Conservation (phyloP, 1,284 basidiomycete genomes). For the Pisolithus thermaeus region DNA sequence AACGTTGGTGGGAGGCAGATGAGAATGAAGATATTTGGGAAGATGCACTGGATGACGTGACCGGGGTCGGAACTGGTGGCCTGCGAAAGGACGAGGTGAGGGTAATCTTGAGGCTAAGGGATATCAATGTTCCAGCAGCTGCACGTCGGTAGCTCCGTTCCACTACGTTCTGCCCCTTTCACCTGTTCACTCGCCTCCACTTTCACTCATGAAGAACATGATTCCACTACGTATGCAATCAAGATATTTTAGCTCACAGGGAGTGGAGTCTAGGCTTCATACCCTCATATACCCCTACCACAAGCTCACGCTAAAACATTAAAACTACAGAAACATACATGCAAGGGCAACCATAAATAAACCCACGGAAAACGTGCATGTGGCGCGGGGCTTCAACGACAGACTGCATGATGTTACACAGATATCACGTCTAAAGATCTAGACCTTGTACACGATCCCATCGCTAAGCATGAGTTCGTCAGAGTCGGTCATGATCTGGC, state of each 20-base stretch:
- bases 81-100: constrained; percentile 23
- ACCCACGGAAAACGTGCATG: too few species aligned
- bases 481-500: constrained; percentile 73
- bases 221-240: too few species aligned
- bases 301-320: too few species aligned
- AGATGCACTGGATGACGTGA: constrained; percentile 20
- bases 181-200: neutral
- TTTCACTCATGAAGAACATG: too few species aligned
- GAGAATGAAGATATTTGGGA: constrained; percentile 21
- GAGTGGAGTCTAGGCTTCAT: too few species aligned
- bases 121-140: constrained; percentile 6
- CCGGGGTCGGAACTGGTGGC: constrained; percentile 20
- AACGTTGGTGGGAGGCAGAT: neutral
- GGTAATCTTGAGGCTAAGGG: constrained; percentile 23
- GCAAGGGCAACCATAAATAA: too few species aligned
- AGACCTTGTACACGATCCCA: constrained; percentile 72
- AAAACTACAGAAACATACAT: too few species aligned
- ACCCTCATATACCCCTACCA: too few species aligned
- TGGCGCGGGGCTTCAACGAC: too few species aligned
- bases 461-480: constrained; percentile 89
- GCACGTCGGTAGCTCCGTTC: neutral
- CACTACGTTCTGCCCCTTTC: neutral
- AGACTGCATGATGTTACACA: too few species aligned
- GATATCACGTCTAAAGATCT: constrained; percentile 8
- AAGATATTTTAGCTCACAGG: too few species aligned